phyloP scores from a whole-genome alignment of 1,139 yeast species.

The Debaryomyces nepalensis region DNA sequence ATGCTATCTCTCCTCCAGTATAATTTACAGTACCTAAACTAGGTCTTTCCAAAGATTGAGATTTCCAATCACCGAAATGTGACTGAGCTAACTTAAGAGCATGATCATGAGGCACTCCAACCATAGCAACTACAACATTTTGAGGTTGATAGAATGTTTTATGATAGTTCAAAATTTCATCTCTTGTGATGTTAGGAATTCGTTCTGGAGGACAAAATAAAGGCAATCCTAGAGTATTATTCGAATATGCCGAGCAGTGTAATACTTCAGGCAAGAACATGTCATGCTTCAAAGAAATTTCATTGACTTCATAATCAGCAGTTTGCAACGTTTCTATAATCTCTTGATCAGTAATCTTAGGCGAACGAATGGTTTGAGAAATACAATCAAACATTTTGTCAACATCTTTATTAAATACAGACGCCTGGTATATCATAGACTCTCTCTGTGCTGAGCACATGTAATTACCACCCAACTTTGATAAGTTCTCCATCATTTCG shows the following conservation, averaged over 20 bases:
- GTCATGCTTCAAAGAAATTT: slow-evolving; percentile 85
- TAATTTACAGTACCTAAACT: slow-evolving; percentile 58
- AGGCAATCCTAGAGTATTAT: slow-evolving; percentile 84
- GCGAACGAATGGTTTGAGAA: slow-evolving; percentile 79
- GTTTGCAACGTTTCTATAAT: slow-evolving; percentile 73
- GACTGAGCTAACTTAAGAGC: slow-evolving; percentile 69
- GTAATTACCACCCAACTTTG: slow-evolving; percentile 88
- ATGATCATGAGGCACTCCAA: slow-evolving; percentile 75
- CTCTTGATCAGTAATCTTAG: slow-evolving; percentile 70
- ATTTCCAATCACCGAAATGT: slow-evolving; percentile 66
- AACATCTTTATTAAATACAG: slow-evolving; percentile 88
- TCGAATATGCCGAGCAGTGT: slow-evolving; percentile 77
- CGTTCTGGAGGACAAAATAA: slow-evolving; percentile 78
- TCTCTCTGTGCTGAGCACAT: slow-evolving; percentile 95
- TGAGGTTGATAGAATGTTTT: slow-evolving; percentile 76
- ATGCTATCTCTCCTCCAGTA: slow-evolving; percentile 74
- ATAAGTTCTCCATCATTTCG: slow-evolving; percentile 76
- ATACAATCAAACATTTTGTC: slow-evolving; percentile 79
- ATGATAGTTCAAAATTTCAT: slow-evolving; percentile 65
- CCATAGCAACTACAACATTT: slow-evolving; percentile 82
- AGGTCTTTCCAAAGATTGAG: slow-evolving; percentile 33
- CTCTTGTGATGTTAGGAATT: slow-evolving; percentile 56
- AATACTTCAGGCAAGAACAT: slow-evolving; percentile 83
- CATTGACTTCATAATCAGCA: slow-evolving; percentile 81
- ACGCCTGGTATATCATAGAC: slow-evolving; percentile 89